Evolutionary conservation across 768 basidiomycete species (phyloP), one percentile per base, ranked within the genome.

Genomic region (Boletellus ananas): DNA sequence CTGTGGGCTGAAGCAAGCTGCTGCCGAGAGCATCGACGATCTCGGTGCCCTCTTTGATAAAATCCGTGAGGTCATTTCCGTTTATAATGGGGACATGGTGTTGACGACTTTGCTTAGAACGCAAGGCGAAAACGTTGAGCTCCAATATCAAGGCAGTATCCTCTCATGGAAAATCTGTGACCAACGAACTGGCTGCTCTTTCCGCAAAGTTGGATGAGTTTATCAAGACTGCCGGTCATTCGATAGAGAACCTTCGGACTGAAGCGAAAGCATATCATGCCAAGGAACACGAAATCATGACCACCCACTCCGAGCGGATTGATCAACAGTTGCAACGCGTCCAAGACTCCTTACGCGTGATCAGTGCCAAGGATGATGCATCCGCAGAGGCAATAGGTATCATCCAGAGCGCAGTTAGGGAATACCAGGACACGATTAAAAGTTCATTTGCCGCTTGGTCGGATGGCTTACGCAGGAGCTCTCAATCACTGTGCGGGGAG

Each of bases 1-100:
- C 0, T 70, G 64, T 20, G 80, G 78, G 3, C 68, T 95, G 50
- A 89, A 82, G 65, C 73, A 73, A 38, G 78, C 83, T 17, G 80
- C 81, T 1, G 68, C 75, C n/a, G 81, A 91, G 55, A 84, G 83
- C 51, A 70, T 90, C 16, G 73, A 74, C 8, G 90, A 96, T 62
- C 74, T 94, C 34, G 67, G 62, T 14, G 80, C 81, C 0, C 69
- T 94, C 20, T 90, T 92, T 55, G 81, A 81, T 37, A 96, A 95
- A 69, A 79, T 96, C 40, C 87, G 93, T 93, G 60, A 60, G 81
- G 59, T 21, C 18, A 21, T 21, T 50, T 45, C 35, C 31, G 34
- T 56, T 13, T 16, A 40, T 13, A 18, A 16, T 34, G 34, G 2
- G 43, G 20, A 40, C 13, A 2, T 47, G 6, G 38, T 42, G 9